Conservation (phyloP, 1,284 basidiomycete genomes). For the Wallemia ichthyophaga region DNA sequence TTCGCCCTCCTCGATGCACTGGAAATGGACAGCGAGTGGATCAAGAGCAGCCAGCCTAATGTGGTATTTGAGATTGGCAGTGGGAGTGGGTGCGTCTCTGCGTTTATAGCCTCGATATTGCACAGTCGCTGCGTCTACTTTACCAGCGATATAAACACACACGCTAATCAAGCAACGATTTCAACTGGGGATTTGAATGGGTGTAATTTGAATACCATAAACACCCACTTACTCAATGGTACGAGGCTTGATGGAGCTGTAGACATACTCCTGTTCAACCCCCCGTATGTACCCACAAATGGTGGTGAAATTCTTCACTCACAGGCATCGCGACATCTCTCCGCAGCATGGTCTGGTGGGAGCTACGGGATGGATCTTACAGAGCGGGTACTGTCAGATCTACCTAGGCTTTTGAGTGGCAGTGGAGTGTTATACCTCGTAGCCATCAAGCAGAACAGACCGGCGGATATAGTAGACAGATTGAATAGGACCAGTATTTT, state of each 20-base stretch:
- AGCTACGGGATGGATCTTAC: background rate
- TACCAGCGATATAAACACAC: background rate
- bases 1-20: constrained; percentile 14
- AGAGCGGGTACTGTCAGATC: background rate
- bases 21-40: constrained; percentile 6
- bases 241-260: constrained; percentile 3
- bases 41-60: background rate
- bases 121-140: background rate
- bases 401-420: background rate
- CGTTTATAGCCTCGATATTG: constrained; percentile 10
- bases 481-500: background rate
- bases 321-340: background rate
- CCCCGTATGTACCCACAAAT: constrained; percentile 14
- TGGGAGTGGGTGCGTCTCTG: constrained; percentile 11
- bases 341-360: background rate
- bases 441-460: background rate
- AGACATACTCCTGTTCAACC: constrained; percentile 14
- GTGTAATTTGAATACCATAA: background rate
- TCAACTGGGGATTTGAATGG: background rate
- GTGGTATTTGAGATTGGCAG: constrained; percentile 13
- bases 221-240: background rate
- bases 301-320: constrained; percentile 9
- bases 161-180: background rate
- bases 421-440: background rate
- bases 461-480: background rate